These are phyloP conservation scores for Tricholoma flavovirens DNA, from an alignment of 768 basidiomycete genomes.

Conservation along the genomic window DNA sequence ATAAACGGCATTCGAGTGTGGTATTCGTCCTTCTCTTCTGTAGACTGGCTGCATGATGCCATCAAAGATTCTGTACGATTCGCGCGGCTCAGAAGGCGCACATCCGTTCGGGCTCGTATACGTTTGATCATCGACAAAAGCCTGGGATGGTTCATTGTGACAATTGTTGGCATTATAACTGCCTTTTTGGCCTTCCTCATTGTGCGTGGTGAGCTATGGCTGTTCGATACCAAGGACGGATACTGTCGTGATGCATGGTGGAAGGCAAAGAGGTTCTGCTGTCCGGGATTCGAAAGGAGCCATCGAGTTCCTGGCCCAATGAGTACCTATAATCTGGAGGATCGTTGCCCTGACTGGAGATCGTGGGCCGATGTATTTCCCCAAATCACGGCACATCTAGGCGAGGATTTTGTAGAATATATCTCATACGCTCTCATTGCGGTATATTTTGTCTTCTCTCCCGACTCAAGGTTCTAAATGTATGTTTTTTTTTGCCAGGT, in stretches of 20 bases:
- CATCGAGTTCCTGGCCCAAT: not conserved
- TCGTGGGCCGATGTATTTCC: slow-evolving; percentile 64
- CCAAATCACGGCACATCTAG: slow-evolving; percentile 23
- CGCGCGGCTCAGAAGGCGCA: slow-evolving; percentile 61
- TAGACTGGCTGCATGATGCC: slow-evolving; percentile 96
- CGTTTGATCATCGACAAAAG: slow-evolving; percentile 67
- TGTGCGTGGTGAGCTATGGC: slow-evolving; percentile 76
- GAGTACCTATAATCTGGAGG: slow-evolving; percentile 16
- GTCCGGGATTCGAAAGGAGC: slow-evolving; percentile 36
- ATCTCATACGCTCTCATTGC: slow-evolving; percentile 68
- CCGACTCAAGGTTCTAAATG: not conserved
- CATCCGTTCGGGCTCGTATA: slow-evolving; percentile 62
- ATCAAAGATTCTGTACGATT: slow-evolving; percentile 90
- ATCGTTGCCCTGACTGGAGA: slow-evolving; percentile 62
- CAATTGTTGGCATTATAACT: slow-evolving; percentile 80
- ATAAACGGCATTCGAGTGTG: slow-evolving; percentile 87
- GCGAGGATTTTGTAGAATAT: slow-evolving; percentile 55
- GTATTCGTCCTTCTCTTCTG: slow-evolving; percentile 86
- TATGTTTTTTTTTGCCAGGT: slow-evolving; percentile 40
- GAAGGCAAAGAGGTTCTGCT: slow-evolving; percentile 80
- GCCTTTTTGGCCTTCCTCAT: slow-evolving; percentile 85
- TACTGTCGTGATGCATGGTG: slow-evolving; percentile 70
- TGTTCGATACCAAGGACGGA: slow-evolving; percentile 92
- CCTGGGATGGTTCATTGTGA: slow-evolving; percentile 86
- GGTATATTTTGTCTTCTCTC: slow-evolving; percentile 44